phyloP scores from a whole-genome alignment of 2,329 filamentous ascomycete species.

The Didymella arachidicola region DNA sequence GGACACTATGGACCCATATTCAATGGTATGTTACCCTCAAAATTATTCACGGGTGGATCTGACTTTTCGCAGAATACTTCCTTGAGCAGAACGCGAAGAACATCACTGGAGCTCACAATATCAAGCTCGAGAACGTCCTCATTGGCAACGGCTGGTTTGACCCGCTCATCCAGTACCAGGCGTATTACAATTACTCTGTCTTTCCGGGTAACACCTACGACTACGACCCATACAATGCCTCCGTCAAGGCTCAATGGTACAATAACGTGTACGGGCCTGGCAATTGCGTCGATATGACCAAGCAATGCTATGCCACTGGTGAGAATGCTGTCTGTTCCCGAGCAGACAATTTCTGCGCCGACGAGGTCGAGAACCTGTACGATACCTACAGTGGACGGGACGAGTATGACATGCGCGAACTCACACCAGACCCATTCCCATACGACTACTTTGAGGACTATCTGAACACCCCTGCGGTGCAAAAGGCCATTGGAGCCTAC shows the following conservation, averaged over 20 bases:
- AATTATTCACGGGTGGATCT: background rate
- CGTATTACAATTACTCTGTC: conserved; percentile 66
- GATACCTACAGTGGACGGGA: conserved; percentile 63
- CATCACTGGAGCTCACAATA: conserved; percentile 56
- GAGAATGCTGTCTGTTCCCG: conserved; percentile 60
- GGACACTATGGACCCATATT: conserved; percentile 67
- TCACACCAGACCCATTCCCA: conserved; percentile 65
- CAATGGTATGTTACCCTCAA: conserved; percentile 43
- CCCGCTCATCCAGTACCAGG: conserved; percentile 63
- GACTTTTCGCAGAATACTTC: conserved; percentile 50
- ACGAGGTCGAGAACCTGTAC: conserved; percentile 62
- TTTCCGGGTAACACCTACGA: conserved; percentile 66
- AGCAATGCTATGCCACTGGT: conserved; percentile 62
- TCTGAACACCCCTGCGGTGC: conserved; percentile 63
- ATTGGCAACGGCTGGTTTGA: conserved; percentile 68
- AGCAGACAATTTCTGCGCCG: conserved; percentile 65
- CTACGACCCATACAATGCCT: conserved; percentile 60
- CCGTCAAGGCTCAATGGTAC: conserved; percentile 61
- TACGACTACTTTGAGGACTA: conserved; percentile 64
- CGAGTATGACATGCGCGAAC: conserved; percentile 67
- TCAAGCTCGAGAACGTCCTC: conserved; percentile 60
- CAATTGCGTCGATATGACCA: conserved; percentile 67
- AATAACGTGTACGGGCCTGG: conserved; percentile 67
- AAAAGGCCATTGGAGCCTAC: conserved; percentile 66
- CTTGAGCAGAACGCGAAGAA: conserved; percentile 56